These are phyloP conservation scores for Pythium coloratum DNA, from an alignment of 352 stramenopile genomes.

Conservation along the genomic window DNA sequence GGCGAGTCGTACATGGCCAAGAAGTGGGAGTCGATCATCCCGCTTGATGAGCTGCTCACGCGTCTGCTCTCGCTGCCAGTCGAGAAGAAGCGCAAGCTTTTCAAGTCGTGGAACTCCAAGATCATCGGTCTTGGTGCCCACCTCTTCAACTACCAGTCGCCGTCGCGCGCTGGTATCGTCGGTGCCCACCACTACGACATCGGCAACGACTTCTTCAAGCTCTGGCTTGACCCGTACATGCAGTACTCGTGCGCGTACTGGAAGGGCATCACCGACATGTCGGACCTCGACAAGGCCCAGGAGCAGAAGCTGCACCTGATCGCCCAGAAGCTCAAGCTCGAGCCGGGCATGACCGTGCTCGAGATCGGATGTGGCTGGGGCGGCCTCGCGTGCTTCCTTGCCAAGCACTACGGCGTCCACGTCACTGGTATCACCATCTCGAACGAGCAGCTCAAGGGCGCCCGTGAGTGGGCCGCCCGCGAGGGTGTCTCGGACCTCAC, in stretches of 20 bases:
- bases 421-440: slow-evolving; percentile 91
- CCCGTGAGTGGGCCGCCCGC: slow-evolving; percentile 70
- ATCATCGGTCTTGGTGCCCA: slow-evolving; percentile 69
- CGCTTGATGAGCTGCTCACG: slow-evolving; percentile 76
- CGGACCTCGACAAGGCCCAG: slow-evolving; percentile 82
- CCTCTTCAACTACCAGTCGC: slow-evolving; percentile 89
- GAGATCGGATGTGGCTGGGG: slow-evolving; percentile 91
- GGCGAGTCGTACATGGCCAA: slow-evolving; percentile 89
- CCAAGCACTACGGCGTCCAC: slow-evolving; percentile 85
- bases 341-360: slow-evolving; percentile 82
- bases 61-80: slow-evolving; percentile 65
- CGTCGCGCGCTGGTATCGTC: slow-evolving; percentile 78
- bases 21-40: slow-evolving; percentile 84
- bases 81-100: slow-evolving; percentile 79
- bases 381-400: slow-evolving; percentile 85
- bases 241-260: slow-evolving; percentile 88
- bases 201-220: slow-evolving; percentile 89
- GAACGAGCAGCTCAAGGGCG: slow-evolving; percentile 89
- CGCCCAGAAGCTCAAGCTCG: slow-evolving; percentile 84
- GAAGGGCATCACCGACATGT: slow-evolving; percentile 69
- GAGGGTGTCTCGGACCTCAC: slow-evolving; percentile 83
- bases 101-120: slow-evolving; percentile 89
- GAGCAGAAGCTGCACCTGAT: slow-evolving; percentile 88
- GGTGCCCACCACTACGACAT: slow-evolving; percentile 87
- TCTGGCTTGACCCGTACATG: slow-evolving; percentile 87